phyloP scores from a whole-genome alignment of 805 yeast genomes.

The Sugiyamaella chiloensis region DNA sequence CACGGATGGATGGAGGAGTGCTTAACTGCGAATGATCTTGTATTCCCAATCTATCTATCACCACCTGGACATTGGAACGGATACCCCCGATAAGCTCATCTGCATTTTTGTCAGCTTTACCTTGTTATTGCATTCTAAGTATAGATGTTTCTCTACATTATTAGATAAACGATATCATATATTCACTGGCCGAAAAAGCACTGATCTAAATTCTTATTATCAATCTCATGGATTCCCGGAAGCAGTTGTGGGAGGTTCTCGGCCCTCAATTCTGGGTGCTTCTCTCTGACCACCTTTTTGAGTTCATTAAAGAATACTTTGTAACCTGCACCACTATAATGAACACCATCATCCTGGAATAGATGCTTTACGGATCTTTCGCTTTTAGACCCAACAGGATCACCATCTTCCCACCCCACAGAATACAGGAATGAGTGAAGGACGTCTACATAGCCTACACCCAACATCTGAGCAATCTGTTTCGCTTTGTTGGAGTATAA shows the following conservation, averaged over 20 bases:
- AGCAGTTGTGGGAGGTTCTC: constrained; percentile 3
- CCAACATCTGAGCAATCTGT: constrained; percentile 42
- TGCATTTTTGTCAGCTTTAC: too few species aligned
- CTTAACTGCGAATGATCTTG: too few species aligned
- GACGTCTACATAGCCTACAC: constrained; percentile 58
- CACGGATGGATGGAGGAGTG: too few species aligned
- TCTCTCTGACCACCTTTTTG: constrained; percentile 35
- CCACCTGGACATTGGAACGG: too few species aligned
- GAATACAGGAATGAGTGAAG: constrained; percentile 43
- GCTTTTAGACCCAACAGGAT: constrained; percentile 16
- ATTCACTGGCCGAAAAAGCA: background rate
- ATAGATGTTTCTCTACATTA: background rate
- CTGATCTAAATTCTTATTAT: constrained; percentile 1
- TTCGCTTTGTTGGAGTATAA: constrained; percentile 51
- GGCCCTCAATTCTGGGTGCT: constrained; percentile 45
- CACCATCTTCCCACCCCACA: constrained; percentile 40
- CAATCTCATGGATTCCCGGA: constrained; percentile 3
- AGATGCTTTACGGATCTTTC: constrained; percentile 25
- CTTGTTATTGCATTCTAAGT: background rate
- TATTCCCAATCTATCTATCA: too few species aligned
- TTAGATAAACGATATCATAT: background rate
- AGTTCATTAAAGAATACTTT: constrained; percentile 45
- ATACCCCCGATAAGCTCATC: too few species aligned
- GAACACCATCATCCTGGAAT: constrained; percentile 53
- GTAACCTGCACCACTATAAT: constrained; percentile 56